Conservation (phyloP, 495 filamentous ascomycete genomes). For the Penicillium fimorum region DNA sequence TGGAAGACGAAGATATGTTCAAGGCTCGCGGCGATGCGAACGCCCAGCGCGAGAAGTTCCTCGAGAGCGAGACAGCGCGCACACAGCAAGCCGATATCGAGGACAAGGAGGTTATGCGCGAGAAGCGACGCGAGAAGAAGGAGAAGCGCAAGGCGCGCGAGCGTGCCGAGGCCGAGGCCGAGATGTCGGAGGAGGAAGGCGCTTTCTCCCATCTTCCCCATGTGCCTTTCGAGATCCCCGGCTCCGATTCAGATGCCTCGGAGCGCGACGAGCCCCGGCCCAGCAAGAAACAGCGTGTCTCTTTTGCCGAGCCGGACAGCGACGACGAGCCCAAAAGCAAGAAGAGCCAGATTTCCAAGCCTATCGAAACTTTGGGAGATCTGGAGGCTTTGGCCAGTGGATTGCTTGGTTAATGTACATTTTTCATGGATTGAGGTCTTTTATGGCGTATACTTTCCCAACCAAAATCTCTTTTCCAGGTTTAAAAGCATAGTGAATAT, state of each 20-base stretch:
- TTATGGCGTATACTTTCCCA: conserved; percentile 1
- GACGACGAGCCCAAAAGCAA: conserved; percentile 42
- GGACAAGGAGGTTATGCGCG: conserved; percentile 76
- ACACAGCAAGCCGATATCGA: conserved; percentile 74
- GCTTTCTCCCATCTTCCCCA: conserved; percentile 40
- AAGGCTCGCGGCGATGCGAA: conserved; percentile 68
- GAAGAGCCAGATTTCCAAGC: conserved; percentile 47
- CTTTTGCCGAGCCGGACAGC: conserved; percentile 33
- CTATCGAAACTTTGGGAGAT: conserved; percentile 81
- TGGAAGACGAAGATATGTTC: conserved; percentile 81
- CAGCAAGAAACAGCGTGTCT: conserved; percentile 48
- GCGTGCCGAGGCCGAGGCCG: conserved; percentile 48
- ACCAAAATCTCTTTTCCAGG: conserved; percentile 6
- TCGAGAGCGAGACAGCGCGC: conserved; percentile 67
- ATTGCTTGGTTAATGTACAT: conserved; percentile 56
- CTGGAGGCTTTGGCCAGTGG: conserved; percentile 84
- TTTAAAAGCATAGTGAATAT: conserved; percentile 24
- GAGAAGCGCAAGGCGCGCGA: conserved; percentile 82
- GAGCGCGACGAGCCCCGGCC: conserved; percentile 29
- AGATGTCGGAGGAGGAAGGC: conserved; percentile 39
- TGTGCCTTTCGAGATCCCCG: conserved; percentile 32
- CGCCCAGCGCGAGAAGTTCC: conserved; percentile 70
- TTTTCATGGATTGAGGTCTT: conserved; percentile 12
- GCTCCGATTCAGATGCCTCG: conserved; percentile 19
- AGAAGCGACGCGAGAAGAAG: conserved; percentile 81